Percentiles rank a stretch among this genome's conserved stretches.
Evolutionary conservation across 2,329 filamentous ascomycete species (phyloP).

Genomic region (Pseudocercospora fijiensis): DNA sequence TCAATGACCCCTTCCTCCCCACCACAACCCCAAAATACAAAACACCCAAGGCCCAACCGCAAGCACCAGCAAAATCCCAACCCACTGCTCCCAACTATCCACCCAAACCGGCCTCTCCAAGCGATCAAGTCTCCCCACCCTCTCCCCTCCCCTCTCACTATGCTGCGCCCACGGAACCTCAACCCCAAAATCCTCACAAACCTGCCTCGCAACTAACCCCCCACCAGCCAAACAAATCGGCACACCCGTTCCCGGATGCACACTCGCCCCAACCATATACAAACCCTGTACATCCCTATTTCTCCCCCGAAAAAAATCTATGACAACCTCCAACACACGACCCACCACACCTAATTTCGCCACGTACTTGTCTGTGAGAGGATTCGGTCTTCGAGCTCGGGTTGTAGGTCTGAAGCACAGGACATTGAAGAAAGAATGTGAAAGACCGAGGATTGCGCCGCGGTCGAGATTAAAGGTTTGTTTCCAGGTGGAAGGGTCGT

Average conservation of each 20-base stretch:
- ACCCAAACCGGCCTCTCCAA: constrained; percentile 32
- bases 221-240: constrained; percentile 70
- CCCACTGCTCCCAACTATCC: constrained; percentile 29
- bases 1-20: too few species aligned
- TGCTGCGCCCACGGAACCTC: constrained; percentile 44
- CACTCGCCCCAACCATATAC: constrained; percentile 74
- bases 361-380: constrained; percentile 34
- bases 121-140: constrained; percentile 30
- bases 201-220: constrained; percentile 59
- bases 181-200: constrained; percentile 45
- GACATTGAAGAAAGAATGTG: constrained; percentile 73
- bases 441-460: constrained; percentile 70
- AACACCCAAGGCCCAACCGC: constrained; percentile 18
- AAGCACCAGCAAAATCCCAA: constrained; percentile 26
- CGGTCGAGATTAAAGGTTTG: constrained; percentile 70
- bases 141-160: constrained; percentile 13
- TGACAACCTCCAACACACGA: constrained; percentile 28
- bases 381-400: constrained; percentile 52
- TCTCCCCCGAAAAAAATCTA: constrained; percentile 28
- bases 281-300: constrained; percentile 48
- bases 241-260: constrained; percentile 73
- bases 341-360: constrained; percentile 33
- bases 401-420: constrained; percentile 65
- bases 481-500: constrained; percentile 66
- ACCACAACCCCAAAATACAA: constrained; percentile 12